phyloP scores from a whole-genome alignment of 2,329 filamentous ascomycete species.

The Tricladium varicosporioides region DNA sequence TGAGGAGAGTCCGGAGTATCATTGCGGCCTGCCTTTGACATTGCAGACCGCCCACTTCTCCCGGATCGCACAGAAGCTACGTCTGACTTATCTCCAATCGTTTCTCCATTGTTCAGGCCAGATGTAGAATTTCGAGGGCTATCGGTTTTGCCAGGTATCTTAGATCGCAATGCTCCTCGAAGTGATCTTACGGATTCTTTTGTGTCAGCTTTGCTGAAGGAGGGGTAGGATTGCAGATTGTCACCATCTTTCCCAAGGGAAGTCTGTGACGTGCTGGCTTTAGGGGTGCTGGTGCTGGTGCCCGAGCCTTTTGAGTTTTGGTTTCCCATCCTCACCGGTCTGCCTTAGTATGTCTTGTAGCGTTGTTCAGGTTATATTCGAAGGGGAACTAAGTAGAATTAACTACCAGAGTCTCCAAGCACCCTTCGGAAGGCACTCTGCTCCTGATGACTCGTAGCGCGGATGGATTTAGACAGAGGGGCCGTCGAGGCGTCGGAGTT shows the following conservation, averaged over 20 bases:
- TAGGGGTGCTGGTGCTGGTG: conserved; percentile 29
- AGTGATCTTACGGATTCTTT: conserved; percentile 89
- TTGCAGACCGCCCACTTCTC: conserved; percentile 54
- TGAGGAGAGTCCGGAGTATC: conserved; percentile 39
- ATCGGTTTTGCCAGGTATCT: conserved; percentile 81
- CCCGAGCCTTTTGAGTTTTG: conserved; percentile 55
- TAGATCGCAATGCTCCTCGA: conserved; percentile 73
- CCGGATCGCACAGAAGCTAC: conserved; percentile 72
- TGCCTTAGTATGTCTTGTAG: background rate
- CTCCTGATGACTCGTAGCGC: background rate
- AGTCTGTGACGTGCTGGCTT: conserved; percentile 29
- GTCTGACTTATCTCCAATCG: conserved; percentile 64
- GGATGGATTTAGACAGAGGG: background rate
- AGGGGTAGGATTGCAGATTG: conserved; percentile 77
- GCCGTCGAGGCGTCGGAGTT: background rate
- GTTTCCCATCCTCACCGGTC: conserved; percentile 63
- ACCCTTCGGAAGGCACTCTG: background rate
- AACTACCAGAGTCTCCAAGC: background rate
- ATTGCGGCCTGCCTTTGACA: conserved; percentile 41
- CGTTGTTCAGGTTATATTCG: background rate
- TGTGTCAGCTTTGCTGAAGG: conserved; percentile 88
- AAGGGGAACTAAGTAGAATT: background rate
- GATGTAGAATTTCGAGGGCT: conserved; percentile 76
- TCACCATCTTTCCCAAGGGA: conserved; percentile 29
- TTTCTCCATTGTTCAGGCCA: conserved; percentile 53